Conservation (phyloP, 352 stramenopile species). For the Globisporangium sylvaticum region DNA sequence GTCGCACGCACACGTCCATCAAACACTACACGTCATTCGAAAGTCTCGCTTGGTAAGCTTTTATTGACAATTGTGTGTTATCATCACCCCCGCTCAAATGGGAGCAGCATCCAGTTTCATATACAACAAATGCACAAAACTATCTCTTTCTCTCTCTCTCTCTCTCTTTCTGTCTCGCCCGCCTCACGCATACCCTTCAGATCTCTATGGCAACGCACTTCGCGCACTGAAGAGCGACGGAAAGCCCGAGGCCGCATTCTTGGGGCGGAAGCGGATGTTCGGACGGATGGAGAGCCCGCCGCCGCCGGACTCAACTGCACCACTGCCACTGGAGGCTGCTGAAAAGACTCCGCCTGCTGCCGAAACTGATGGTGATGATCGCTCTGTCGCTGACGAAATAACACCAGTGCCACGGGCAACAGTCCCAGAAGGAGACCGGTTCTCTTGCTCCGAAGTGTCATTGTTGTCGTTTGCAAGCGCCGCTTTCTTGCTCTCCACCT, state of each 20-base stretch:
- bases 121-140: constrained; percentile 1
- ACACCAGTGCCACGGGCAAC: not conserved
- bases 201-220: constrained; percentile 7
- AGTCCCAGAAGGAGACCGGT: not conserved
- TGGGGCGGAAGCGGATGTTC: constrained; percentile 67
- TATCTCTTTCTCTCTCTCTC: not conserved
- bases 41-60: not conserved
- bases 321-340: too few species aligned
- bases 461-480: not conserved
- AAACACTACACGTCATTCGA: not conserved
- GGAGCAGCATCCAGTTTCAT: not conserved
- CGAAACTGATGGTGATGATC: constrained; percentile 6
- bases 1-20: not conserved
- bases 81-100: not conserved
- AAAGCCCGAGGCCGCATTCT: constrained; percentile 33
- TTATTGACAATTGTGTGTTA: not conserved
- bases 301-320: not conserved
- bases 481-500: not conserved
- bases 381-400: constrained; percentile 6
- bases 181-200: not conserved
- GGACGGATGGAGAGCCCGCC: constrained; percentile 49
- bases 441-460: constrained; percentile 11
- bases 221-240: constrained; percentile 36
- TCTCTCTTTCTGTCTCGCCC: not conserved
- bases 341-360: too few species aligned